Evolutionary conservation across 441 rosid species (phyloP).

Genomic region (Theobroma grandiflorum): DNA sequence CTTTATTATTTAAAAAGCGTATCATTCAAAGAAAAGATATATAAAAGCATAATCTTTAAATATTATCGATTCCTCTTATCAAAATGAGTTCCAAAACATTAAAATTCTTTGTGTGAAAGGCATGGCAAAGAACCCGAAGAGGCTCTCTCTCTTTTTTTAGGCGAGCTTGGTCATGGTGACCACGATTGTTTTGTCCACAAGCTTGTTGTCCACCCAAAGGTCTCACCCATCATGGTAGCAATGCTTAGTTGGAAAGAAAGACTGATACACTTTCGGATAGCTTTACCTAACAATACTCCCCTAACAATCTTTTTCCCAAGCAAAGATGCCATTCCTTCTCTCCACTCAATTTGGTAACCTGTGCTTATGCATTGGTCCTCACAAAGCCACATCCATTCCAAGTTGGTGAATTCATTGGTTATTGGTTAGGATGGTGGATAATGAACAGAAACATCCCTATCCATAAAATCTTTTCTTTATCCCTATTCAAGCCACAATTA

Average conservation of each 20-base stretch:
- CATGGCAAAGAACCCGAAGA: neutral
- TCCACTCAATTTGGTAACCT: conserved; percentile 8
- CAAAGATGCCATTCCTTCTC: neutral
- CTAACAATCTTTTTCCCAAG: conserved; percentile 11
- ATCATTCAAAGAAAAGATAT: too few relatives aligned
- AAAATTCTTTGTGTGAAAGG: neutral
- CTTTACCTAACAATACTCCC: conserved; percentile 25
- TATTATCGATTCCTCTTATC: too few relatives aligned
- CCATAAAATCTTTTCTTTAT: neutral
- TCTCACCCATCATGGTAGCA: neutral
- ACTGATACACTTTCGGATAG: neutral
- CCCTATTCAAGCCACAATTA: neutral
- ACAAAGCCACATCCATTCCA: neutral
- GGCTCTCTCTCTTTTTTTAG: neutral
- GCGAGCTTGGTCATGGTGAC: neutral
- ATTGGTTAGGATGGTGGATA: neutral
- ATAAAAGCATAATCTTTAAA: too few relatives aligned
- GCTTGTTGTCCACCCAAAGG: conserved; percentile 15
- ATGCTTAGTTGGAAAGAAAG: conserved; percentile 34
- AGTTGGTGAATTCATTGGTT: neutral
- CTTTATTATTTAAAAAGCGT: too few relatives aligned
- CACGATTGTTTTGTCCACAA: conserved; percentile 19
- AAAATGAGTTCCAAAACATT: too few relatives aligned
- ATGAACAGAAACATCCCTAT: neutral
- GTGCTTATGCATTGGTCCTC: neutral